Conservation (phyloP, 179 eudicot genomes). For the Patellifolia procumbens region DNA sequence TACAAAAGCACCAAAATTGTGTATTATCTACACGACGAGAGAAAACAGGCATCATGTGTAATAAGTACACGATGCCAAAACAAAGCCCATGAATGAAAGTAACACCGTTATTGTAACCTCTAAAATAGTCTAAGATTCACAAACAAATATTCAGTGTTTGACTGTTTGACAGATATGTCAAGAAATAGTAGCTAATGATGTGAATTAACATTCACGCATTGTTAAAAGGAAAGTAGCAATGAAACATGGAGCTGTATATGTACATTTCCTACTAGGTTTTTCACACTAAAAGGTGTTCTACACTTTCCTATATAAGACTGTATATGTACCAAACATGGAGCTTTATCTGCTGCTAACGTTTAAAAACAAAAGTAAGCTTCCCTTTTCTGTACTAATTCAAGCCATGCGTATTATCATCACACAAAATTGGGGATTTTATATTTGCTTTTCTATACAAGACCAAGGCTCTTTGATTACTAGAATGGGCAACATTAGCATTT, state of each 20-base stretch:
- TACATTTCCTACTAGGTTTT: neutral
- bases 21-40: too few species aligned
- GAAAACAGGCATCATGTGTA: too few species aligned
- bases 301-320: neutral
- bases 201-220: neutral
- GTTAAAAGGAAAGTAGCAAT: neutral
- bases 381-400: neutral
- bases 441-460: neutral
- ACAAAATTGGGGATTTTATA: neutral
- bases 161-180: neutral
- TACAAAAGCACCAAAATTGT: too few species aligned
- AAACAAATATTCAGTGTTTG: too few species aligned
- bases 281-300: neutral
- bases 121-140: too few species aligned
- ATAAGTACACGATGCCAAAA: too few species aligned
- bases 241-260: too few species aligned
- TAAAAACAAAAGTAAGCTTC: neutral
- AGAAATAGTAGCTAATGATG: neutral
- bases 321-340: neutral
- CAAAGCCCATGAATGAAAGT: too few species aligned
- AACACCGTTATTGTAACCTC: too few species aligned
- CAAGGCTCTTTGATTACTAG: neutral
- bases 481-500: neutral
- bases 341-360: neutral
- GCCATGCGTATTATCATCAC: neutral